phyloP scores from a whole-genome alignment of 768 basidiomycete species.

The Tylopilus sp. region DNA sequence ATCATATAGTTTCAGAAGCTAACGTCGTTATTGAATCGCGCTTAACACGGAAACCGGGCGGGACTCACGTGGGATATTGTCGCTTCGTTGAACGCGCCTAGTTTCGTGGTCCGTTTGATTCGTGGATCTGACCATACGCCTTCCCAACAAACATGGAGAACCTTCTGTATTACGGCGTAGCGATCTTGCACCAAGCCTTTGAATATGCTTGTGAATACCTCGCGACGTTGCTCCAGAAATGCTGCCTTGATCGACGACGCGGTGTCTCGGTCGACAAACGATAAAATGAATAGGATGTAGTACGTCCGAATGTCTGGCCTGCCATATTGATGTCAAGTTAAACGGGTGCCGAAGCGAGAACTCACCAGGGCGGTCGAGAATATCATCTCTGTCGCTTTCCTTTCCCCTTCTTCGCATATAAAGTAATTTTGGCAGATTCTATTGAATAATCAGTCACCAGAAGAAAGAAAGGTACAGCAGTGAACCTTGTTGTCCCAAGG shows the following conservation, averaged over 20 bases:
- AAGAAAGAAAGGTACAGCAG: background rate
- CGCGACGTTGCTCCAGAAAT: conserved; percentile 70
- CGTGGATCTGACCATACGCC: conserved; percentile 74
- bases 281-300: conserved; percentile 68
- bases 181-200: conserved; percentile 68
- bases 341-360: background rate
- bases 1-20: conserved; percentile 77
- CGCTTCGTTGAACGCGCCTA: conserved; percentile 66
- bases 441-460: background rate
- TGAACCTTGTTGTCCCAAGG: conserved; percentile 76
- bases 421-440: conserved; percentile 67
- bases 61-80: conserved; percentile 58
- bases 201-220: conserved; percentile 65
- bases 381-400: conserved; percentile 34
- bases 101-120: conserved; percentile 66
- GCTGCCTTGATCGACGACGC: conserved; percentile 52
- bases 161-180: conserved; percentile 52
- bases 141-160: conserved; percentile 74
- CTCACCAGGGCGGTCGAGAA: conserved; percentile 57
- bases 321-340: background rate
- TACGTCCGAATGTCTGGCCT: conserved; percentile 73
- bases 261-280: conserved; percentile 56
- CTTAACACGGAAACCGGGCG: background rate
- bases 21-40: background rate
- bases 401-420: conserved; percentile 67